These are phyloP conservation scores for Parsonsia alboflavescens DNA, from an alignment of 257 asterid species.

Conservation along the genomic window DNA sequence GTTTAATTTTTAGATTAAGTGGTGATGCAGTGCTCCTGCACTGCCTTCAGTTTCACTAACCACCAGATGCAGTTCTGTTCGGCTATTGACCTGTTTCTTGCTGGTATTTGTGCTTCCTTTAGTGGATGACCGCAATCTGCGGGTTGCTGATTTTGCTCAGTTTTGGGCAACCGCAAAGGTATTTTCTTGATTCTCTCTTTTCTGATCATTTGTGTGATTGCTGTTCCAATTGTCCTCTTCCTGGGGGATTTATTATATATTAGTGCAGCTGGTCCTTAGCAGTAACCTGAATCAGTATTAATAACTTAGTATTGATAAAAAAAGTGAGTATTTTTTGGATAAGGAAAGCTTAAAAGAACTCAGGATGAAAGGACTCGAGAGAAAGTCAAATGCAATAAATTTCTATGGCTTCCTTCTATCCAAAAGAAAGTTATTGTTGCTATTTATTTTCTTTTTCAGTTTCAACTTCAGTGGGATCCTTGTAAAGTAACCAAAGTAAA, in stretches of 20 bases:
- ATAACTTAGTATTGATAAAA: background rate
- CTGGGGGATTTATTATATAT: background rate
- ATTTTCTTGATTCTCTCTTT: constrained; percentile 65
- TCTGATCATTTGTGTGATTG: constrained; percentile 29
- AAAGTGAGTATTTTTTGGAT: background rate
- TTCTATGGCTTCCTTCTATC: background rate
- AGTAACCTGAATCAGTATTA: background rate
- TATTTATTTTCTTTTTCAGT: background rate
- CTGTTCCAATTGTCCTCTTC: constrained; percentile 11
- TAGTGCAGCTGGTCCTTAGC: no score
- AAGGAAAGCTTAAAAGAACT: background rate
- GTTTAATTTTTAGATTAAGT: constrained; percentile 54
- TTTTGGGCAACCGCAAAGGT: constrained; percentile 99
- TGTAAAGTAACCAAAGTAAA: background rate
- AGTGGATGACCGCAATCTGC: constrained; percentile 99
- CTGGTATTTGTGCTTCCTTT: constrained; percentile 97
- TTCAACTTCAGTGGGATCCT: no score
- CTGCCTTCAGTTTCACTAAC: constrained; percentile 82
- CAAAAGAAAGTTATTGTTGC: background rate
- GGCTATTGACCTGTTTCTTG: constrained; percentile 95
- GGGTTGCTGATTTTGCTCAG: constrained; percentile 99
- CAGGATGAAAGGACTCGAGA: background rate
- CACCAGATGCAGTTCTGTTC: constrained; percentile 91
- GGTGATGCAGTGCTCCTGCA: constrained; percentile 82
- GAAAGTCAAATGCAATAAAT: background rate